These are phyloP conservation scores for Alternaria consortialis DNA, from an alignment of 2,329 filamentous ascomycete species.

Conservation along the genomic window DNA sequence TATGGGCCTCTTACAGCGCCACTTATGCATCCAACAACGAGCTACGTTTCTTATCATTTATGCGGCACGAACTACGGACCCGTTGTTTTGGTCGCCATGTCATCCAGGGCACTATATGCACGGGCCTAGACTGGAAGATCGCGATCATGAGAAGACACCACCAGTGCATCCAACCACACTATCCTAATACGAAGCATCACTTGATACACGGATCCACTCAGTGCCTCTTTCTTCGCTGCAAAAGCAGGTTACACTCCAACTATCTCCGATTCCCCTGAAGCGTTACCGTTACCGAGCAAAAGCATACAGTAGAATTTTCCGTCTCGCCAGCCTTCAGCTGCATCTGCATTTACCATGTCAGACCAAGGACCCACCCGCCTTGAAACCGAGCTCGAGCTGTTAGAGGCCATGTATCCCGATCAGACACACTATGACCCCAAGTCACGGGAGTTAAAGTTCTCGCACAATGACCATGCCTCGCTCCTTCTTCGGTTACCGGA, in stretches of 20 bases:
- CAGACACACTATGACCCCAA: conserved; percentile 48
- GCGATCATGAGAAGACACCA: conserved; percentile 10
- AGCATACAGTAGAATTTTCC: neutral
- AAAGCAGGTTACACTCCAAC: neutral
- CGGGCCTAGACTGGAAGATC: conserved; percentile 4
- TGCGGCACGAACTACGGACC: conserved; percentile 6
- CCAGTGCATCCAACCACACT: conserved; percentile 5
- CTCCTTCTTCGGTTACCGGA: conserved; percentile 53
- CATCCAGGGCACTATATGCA: conserved; percentile 3
- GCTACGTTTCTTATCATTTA: conserved; percentile 10
- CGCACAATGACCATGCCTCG: conserved; percentile 27
- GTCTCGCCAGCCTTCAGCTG: neutral
- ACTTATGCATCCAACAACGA: conserved; percentile 12
- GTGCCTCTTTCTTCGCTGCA: conserved; percentile 1
- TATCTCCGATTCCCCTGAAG: neutral
- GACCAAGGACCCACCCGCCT: conserved; percentile 34
- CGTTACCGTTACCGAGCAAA: neutral
- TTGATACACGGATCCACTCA: conserved; percentile 9
- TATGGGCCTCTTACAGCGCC: conserved; percentile 10
- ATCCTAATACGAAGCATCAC: neutral
- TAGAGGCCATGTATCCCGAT: conserved; percentile 57
- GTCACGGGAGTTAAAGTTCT: conserved; percentile 52
- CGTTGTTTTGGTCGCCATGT: conserved; percentile 5
- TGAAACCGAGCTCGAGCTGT: conserved; percentile 51
- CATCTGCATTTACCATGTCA: conserved; percentile 15